Conservation (phyloP, 208 protist genomes). For the Wallacemonas sp. region DNA sequence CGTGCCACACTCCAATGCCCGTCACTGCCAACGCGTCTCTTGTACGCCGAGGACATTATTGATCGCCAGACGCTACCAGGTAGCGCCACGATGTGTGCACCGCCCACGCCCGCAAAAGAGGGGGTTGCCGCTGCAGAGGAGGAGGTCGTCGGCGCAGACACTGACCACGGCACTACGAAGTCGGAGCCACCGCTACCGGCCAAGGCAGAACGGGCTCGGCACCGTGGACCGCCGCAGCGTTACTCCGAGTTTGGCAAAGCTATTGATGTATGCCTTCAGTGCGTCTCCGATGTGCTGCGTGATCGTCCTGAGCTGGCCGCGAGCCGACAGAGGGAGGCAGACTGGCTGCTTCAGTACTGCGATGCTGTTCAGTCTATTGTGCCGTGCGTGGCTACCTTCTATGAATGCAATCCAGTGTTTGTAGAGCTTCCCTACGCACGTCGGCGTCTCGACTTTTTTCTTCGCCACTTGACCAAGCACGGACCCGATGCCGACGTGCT, state of each 20-base stretch:
- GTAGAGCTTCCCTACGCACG: slow-evolving; percentile 41
- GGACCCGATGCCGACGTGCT: slow-evolving; percentile 30
- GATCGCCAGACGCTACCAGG: slow-evolving; percentile 10
- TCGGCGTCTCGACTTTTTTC: slow-evolving; percentile 35
- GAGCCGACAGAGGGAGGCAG: slow-evolving; percentile 24
- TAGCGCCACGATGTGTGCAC: too few relatives aligned
- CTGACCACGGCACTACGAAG: too few relatives aligned
- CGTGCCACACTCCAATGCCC: slow-evolving; percentile 34
- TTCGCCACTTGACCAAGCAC: slow-evolving; percentile 28
- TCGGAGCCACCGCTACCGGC: not conserved
- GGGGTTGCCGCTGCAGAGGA: too few relatives aligned
- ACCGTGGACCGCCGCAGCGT: slow-evolving; percentile 14
- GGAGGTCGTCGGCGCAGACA: too few relatives aligned
- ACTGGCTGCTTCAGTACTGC: slow-evolving; percentile 42
- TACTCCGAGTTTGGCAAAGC: slow-evolving; percentile 43
- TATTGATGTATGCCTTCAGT: slow-evolving; percentile 34
- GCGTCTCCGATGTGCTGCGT: slow-evolving; percentile 27
- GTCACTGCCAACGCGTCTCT: slow-evolving; percentile 21
- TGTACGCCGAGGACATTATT: slow-evolving; percentile 30
- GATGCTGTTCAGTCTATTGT: slow-evolving; percentile 26
- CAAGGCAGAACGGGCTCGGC: not conserved
- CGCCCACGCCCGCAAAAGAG: too few relatives aligned
- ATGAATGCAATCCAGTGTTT: slow-evolving; percentile 37
- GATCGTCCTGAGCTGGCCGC: slow-evolving; percentile 27
- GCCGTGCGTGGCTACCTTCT: slow-evolving; percentile 34